Conservation (phyloP, 495 filamentous ascomycete genomes). For the Aspergillus carlsbadensis region DNA sequence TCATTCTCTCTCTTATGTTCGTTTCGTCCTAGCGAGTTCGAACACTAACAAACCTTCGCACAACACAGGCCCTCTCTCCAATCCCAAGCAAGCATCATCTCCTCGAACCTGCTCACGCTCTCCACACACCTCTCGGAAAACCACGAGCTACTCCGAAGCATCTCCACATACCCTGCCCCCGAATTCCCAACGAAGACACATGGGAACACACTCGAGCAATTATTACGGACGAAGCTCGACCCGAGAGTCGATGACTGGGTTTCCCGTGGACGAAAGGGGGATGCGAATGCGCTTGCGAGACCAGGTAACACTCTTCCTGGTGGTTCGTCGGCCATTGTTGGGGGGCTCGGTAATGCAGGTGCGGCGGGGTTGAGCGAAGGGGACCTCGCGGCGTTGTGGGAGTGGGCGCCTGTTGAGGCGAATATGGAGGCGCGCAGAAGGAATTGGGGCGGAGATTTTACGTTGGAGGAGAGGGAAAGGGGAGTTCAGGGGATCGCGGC, state of each 20-base stretch:
- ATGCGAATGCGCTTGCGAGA: constrained; percentile 17
- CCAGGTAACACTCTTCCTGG: background rate
- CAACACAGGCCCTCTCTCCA: constrained; percentile 67
- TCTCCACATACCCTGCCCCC: constrained; percentile 71
- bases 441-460: constrained; percentile 63
- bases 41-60: too few species aligned
- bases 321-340: background rate
- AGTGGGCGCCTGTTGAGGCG: constrained; percentile 51
- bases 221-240: constrained; percentile 80
- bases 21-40: too few species aligned
- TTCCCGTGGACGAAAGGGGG: constrained; percentile 50
- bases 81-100: constrained; percentile 63
- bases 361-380: constrained; percentile 34
- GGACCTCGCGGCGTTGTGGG: constrained; percentile 45
- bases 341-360: constrained; percentile 12
- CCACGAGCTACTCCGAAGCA: constrained; percentile 56
- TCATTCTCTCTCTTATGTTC: background rate
- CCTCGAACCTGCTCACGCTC: constrained; percentile 58
- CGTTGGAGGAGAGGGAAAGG: constrained; percentile 62
- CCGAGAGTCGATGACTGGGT: constrained; percentile 73
- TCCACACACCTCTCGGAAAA: constrained; percentile 58
- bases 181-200: constrained; percentile 73
- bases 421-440: constrained; percentile 48
- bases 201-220: constrained; percentile 56
- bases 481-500: constrained; percentile 72